Conservation (phyloP, 2,329 filamentous ascomycete genomes). For the Aspergillus nomiae region DNA sequence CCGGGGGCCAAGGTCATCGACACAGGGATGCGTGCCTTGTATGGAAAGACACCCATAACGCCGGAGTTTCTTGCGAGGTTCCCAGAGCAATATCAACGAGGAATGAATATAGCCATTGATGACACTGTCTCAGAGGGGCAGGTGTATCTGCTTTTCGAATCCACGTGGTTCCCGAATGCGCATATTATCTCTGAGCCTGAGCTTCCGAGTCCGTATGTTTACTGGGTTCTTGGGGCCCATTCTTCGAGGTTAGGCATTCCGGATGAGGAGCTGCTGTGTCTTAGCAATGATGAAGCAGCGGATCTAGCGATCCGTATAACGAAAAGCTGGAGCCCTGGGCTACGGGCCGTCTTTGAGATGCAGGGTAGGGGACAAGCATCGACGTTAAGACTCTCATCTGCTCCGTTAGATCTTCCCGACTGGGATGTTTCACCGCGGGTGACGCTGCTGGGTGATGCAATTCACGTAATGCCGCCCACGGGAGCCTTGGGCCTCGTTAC, state of each 20-base stretch:
- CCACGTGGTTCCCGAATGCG: not conserved
- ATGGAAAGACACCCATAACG: conserved; percentile 11
- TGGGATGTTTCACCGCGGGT: conserved; percentile 30
- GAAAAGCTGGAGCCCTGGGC: not conserved
- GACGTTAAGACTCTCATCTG: not conserved
- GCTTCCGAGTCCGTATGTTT: not conserved
- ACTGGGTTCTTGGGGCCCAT: not conserved
- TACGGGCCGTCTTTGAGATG: not conserved
- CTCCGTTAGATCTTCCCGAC: not conserved
- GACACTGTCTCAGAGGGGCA: not conserved
- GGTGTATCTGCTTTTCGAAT: not conserved
- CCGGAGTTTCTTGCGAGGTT: not conserved
- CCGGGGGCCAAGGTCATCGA: conserved; percentile 40
- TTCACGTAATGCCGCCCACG: conserved; percentile 51
- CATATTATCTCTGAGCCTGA: not conserved
- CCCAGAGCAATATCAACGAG: not conserved
- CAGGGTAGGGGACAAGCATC: not conserved
- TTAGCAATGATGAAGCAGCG: not conserved
- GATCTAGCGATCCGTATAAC: not conserved
- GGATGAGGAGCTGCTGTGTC: not conserved
- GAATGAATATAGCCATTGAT: not conserved
- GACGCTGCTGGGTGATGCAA: conserved; percentile 49
- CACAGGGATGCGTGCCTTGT: conserved; percentile 41
- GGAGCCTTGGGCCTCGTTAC: conserved; percentile 51
- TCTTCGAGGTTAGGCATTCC: not conserved